Conservation (phyloP, 257 asterid genomes). For the Solanum arcanum region DNA sequence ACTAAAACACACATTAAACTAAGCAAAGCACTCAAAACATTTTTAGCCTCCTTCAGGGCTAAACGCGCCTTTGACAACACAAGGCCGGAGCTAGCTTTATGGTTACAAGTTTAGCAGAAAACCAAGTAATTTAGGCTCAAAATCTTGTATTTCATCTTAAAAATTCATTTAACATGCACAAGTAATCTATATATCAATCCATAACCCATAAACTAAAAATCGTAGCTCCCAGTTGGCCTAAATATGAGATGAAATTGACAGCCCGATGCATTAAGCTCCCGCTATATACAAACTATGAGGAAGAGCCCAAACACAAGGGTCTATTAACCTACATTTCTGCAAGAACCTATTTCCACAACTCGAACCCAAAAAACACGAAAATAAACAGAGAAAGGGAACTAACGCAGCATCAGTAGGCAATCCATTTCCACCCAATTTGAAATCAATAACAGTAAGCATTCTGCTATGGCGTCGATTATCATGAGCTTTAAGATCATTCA, state of each 20-base stretch:
- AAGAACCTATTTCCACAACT: background rate
- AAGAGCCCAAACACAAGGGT: background rate
- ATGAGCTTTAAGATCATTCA: constrained; percentile 27
- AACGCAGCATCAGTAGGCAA: constrained; percentile 44
- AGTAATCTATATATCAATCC: background rate
- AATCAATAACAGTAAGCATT: constrained; percentile 30
- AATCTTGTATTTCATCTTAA: background rate
- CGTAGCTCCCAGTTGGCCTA: background rate
- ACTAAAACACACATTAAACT: background rate
- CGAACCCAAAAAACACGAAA: background rate
- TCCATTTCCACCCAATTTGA: constrained; percentile 44
- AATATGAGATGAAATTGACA: background rate
- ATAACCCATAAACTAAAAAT: background rate
- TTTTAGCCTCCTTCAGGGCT: background rate
- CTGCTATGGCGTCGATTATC: constrained; percentile 35
- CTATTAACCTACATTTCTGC: background rate
- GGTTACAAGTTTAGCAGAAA: background rate
- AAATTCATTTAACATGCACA: background rate
- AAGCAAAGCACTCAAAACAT: background rate
- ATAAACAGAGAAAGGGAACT: background rate
- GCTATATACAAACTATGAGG: background rate
- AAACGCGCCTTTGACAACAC: background rate
- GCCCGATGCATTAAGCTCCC: background rate
- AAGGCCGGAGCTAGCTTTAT: background rate
- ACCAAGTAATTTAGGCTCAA: background rate